Conservation (phyloP, 345 rosid genomes). For the Ceriops zippeliana region DNA sequence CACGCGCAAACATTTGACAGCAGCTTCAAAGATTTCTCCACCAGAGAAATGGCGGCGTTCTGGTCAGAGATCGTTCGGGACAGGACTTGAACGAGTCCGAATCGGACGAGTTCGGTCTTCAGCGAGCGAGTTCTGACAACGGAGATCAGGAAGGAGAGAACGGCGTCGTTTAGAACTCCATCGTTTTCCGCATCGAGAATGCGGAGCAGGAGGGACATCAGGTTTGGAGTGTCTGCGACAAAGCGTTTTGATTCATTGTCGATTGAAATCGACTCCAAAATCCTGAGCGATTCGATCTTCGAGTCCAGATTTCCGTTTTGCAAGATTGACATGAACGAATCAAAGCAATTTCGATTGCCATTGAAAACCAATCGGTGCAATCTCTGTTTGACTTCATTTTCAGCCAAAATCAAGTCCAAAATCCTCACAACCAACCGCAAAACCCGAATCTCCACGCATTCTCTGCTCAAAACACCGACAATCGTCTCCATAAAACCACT, state of each 20-base stretch:
- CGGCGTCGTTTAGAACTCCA: slow-evolving; percentile 8
- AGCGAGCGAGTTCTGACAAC: slow-evolving; percentile 2
- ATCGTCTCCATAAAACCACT: slow-evolving; percentile 17
- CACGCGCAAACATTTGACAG: slow-evolving; percentile 6
- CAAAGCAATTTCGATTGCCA: neutral
- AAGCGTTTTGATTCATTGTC: slow-evolving; percentile 13
- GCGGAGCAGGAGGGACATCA: slow-evolving; percentile 3
- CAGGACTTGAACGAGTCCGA: slow-evolving; percentile 13
- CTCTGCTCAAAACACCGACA: slow-evolving; percentile 7
- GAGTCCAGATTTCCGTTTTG: slow-evolving; percentile 9
- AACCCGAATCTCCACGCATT: neutral
- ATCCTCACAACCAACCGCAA: slow-evolving; percentile 12
- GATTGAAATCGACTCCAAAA: slow-evolving; percentile 18
- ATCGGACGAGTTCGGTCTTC: slow-evolving; percentile 14
- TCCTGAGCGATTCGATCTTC: slow-evolving; percentile 4
- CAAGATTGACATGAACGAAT: slow-evolving; percentile 3
- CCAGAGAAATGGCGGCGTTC: slow-evolving; percentile 5
- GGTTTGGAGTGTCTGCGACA: slow-evolving; percentile 10
- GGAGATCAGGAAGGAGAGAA: slow-evolving; percentile 12
- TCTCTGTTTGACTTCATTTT: slow-evolving; percentile 15
- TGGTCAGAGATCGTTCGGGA: slow-evolving; percentile 2
- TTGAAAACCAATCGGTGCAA: slow-evolving; percentile 9
- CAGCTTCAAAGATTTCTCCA: slow-evolving; percentile 22
- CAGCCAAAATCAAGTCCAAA: slow-evolving; percentile 12
- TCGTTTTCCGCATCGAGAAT: slow-evolving; percentile 3